Evolutionary conservation across 495 filamentous ascomycete species (phyloP).

Genomic region (Lasiosphaeria miniovina): DNA sequence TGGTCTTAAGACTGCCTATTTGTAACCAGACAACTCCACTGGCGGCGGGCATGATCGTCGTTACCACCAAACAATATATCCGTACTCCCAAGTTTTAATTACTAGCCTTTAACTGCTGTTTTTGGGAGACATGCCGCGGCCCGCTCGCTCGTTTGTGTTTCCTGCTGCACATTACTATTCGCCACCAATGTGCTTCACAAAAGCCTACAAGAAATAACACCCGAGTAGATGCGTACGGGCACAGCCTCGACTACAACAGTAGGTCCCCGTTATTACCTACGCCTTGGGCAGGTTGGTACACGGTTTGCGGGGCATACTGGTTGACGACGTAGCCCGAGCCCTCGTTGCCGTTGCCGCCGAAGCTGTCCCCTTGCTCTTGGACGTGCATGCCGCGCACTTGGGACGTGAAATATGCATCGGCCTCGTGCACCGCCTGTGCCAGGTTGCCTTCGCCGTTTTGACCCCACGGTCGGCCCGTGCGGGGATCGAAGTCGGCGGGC

Average conservation of each 20-base stretch:
- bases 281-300: slow-evolving; percentile 52
- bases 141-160: no score
- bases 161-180: no score
- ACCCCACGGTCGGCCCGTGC: slow-evolving; percentile 24
- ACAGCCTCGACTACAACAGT: slow-evolving; percentile 40
- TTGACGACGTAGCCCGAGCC: slow-evolving; percentile 63
- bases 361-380: slow-evolving; percentile 45
- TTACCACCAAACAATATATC: no score
- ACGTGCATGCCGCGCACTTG: slow-evolving; percentile 69
- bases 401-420: slow-evolving; percentile 81
- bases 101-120: no score
- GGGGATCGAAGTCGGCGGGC: slow-evolving; percentile 35
- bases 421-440: slow-evolving; percentile 71
- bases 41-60: no score
- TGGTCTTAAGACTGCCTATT: no score
- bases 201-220: no score
- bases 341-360: slow-evolving; percentile 43
- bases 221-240: no score
- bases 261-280: slow-evolving; percentile 55
- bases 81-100: no score
- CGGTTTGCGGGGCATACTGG: slow-evolving; percentile 60
- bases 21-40: no score
- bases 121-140: no score
- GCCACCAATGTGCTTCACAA: no score
- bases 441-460: slow-evolving; percentile 23